phyloP scores from a whole-genome alignment of 805 yeast species.

The Candida jianshihensis region DNA sequence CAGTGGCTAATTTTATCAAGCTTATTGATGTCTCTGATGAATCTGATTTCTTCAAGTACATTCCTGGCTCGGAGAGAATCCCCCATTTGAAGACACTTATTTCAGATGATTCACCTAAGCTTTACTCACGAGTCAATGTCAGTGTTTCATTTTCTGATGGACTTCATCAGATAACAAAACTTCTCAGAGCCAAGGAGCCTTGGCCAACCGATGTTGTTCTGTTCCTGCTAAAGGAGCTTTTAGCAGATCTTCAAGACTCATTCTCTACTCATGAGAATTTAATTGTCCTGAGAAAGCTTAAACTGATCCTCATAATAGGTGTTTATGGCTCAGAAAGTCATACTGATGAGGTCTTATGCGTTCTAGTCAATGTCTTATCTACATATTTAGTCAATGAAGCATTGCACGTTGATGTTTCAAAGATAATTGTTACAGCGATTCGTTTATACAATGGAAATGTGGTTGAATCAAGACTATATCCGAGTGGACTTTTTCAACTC shows the following conservation, averaged over 20 bases:
- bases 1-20: slow-evolving; percentile 33
- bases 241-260: slow-evolving; percentile 20
- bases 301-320: slow-evolving; percentile 28
- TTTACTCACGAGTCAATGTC: slow-evolving; percentile 5
- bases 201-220: slow-evolving; percentile 32
- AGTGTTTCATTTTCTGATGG: slow-evolving; percentile 12
- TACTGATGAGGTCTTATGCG: slow-evolving; percentile 13
- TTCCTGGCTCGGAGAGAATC: slow-evolving; percentile 7
- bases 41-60: slow-evolving; percentile 7
- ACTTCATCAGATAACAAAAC: slow-evolving; percentile 8
- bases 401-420: slow-evolving; percentile 22
- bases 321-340: slow-evolving; percentile 4
- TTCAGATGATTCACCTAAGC: slow-evolving; percentile 1
- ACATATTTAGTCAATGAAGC: slow-evolving; percentile 13
- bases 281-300: slow-evolving; percentile 29
- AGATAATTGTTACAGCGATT: slow-evolving; percentile 19
- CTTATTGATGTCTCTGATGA: slow-evolving; percentile 35
- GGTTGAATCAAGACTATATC: slow-evolving; percentile 2
- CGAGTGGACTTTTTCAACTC: slow-evolving; percentile 17
- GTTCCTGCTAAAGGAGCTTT: slow-evolving; percentile 31
- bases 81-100: slow-evolving; percentile 1
- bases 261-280: slow-evolving; percentile 19
- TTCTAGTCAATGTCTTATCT: slow-evolving; percentile 11
- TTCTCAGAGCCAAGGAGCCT: slow-evolving; percentile 11
- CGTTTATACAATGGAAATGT: slow-evolving; percentile 6